Base-by-base conservation (phyloP, 2,329 filamentous ascomycete species). In the Aspergillus sp. region DNA sequence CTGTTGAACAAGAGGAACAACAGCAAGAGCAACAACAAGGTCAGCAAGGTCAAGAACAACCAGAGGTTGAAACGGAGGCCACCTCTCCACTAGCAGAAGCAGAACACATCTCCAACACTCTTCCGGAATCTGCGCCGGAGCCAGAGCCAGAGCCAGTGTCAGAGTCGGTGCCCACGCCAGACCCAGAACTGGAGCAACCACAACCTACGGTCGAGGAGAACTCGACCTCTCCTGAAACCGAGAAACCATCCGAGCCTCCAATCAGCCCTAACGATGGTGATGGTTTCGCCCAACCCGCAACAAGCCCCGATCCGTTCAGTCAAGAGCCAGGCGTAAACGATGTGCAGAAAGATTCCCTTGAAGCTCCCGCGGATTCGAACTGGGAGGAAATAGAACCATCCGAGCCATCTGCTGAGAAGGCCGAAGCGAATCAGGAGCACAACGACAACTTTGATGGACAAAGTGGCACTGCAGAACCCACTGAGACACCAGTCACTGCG, bases 401-500 rank as follows among this genome's bases (percentile, higher is more conserved):
- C 49, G 60, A 63, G 51, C 54, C 60, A 50, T 39, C 54, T 42
- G 54, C 59, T 36, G 52, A 60, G 46, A 54, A 42, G 10, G 36
- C 45, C 51, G 57, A 63, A 57, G 49, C 47, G 42, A 58, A 24
- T 39, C 51, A 59, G 16, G 58, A 65, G 49, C 46, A 57, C 24
- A 55, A 61, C 50, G 54, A 63, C 47, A 26, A 39, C 36, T 31
- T 52, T 16, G 47, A 45, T 29, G 58, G 49, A 42, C 56, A 62
- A 45, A 57, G 26, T 53, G 54, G 50, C 29, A 49, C 61, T 46
- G 58, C 52, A 49, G 62, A 63, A 49, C 49, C 55, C 5, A 47
- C 60, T 4, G 67, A 68, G 39, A 60, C 61, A 45, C 63, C 65
- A 55, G 61, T 69, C 18, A 63, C 68, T 59, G 63, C 66, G 57